Evolutionary conservation across 1,284 basidiomycete genomes (phyloP).

Genomic region (Dichomitus squalens): DNA sequence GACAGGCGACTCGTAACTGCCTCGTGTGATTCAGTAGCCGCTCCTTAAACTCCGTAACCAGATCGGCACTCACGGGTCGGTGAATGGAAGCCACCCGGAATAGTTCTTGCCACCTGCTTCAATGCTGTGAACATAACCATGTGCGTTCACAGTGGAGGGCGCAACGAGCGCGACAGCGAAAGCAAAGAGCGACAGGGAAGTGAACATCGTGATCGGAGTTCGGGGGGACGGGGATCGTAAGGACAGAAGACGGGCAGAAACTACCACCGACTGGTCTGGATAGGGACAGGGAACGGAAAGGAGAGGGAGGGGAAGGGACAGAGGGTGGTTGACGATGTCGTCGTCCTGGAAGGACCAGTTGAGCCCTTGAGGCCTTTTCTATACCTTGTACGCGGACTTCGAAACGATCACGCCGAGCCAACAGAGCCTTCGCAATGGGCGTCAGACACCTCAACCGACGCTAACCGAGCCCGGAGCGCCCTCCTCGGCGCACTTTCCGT

Average conservation of each 20-base stretch:
- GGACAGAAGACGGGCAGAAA: constrained; percentile 15
- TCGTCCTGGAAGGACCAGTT: constrained; percentile 13
- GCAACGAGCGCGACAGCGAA: constrained; percentile 23
- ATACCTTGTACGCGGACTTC: constrained; percentile 17
- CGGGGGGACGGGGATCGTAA: constrained; percentile 16
- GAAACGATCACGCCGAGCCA: too few species aligned
- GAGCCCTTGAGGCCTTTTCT: constrained; percentile 13
- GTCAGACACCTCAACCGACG: not conserved
- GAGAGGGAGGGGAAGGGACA: constrained; percentile 7
- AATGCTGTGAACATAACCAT: constrained; percentile 30
- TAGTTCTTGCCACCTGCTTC: constrained; percentile 28
- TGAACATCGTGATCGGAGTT: constrained; percentile 23
- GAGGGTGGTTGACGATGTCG: constrained; percentile 20
- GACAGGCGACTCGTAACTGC: constrained; percentile 22
- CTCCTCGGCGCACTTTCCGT: not conserved
- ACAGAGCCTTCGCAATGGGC: constrained; percentile 7
- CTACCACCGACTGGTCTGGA: constrained; percentile 11
- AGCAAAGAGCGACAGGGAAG: constrained; percentile 18
- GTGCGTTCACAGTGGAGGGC: constrained; percentile 26
- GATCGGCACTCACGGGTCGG: constrained; percentile 27
- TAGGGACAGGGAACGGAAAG: constrained; percentile 16
- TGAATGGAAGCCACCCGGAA: constrained; percentile 32
- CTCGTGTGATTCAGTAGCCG: not conserved
- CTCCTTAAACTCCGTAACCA: not conserved
- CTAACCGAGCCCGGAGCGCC: constrained; percentile 6